Evolutionary conservation across 2,329 filamentous ascomycete species (phyloP).

Genomic region (Epichloe scottii): DNA sequence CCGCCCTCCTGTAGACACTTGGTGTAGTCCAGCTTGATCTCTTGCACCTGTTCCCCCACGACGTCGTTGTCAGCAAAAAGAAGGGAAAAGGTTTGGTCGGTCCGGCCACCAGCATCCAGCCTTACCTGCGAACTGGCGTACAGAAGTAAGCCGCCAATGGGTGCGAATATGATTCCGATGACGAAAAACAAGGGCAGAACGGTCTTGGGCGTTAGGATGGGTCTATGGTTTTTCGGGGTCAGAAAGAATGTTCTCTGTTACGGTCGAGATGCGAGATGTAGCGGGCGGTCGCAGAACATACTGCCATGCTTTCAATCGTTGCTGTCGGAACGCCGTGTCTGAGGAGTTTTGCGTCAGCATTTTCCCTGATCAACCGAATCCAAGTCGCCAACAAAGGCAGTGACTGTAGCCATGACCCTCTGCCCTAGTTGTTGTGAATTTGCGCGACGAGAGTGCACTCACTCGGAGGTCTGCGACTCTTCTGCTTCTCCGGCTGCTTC

Average conservation of each 20-base stretch:
- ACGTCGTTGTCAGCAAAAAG: not conserved
- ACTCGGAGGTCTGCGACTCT: conserved; percentile 89
- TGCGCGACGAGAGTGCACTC: conserved; percentile 18
- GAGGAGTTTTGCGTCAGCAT: conserved; percentile 6
- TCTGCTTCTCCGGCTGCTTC: conserved; percentile 59
- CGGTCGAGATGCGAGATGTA: not conserved
- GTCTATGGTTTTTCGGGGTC: conserved; percentile 40
- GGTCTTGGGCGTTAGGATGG: conserved; percentile 89
- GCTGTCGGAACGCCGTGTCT: conserved; percentile 96
- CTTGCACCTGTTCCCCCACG: conserved; percentile 55
- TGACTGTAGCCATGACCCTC: not conserved
- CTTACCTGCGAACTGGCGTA: conserved; percentile 72
- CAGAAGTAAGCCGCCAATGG: conserved; percentile 75
- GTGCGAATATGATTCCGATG: conserved; percentile 84
- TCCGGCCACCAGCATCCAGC: not conserved
- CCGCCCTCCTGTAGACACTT: conserved; percentile 52
- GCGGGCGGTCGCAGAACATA: conserved; percentile 35
- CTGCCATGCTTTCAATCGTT: conserved; percentile 98
- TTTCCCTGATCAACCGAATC: not conserved
- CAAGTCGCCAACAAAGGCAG: conserved; percentile 3
- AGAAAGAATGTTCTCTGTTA: conserved; percentile 17
- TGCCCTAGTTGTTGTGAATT: conserved; percentile 17
- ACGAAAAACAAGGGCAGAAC: conserved; percentile 84
- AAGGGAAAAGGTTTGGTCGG: not conserved
- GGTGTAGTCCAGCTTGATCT: conserved; percentile 84